Conservation (phyloP, 805 yeast genomes). For the Kodamaea hsintzibuensis region DNA sequence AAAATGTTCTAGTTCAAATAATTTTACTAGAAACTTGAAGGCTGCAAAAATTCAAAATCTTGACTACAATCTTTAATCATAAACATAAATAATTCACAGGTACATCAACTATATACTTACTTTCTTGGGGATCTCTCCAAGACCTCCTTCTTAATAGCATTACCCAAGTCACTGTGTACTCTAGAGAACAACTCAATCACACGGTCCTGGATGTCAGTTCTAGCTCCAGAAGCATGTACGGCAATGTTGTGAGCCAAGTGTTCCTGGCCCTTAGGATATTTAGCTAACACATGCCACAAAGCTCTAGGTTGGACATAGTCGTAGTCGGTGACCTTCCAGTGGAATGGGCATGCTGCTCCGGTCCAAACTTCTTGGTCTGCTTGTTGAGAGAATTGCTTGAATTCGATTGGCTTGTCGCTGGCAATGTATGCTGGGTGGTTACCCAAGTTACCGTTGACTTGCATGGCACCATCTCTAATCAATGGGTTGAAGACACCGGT, state of each 20-base stretch:
- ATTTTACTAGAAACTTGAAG: too few species aligned
- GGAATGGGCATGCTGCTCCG: constrained; percentile 82
- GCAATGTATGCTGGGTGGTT: constrained; percentile 72
- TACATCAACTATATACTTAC: constrained; percentile 15
- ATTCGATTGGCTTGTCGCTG: constrained; percentile 54
- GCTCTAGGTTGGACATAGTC: constrained; percentile 79
- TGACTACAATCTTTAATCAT: not conserved
- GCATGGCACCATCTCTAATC: constrained; percentile 81
- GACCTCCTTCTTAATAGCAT: constrained; percentile 63
- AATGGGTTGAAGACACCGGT: constrained; percentile 58
- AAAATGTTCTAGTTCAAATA: too few species aligned
- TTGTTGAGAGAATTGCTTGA: constrained; percentile 48
- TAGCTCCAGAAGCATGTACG: constrained; percentile 68
- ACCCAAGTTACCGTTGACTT: constrained; percentile 64
- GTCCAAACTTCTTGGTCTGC: constrained; percentile 78
- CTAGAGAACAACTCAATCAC: constrained; percentile 75
- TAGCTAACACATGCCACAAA: constrained; percentile 77
- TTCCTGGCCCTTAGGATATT: constrained; percentile 78
- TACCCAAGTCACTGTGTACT: constrained; percentile 70
- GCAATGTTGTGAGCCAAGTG: constrained; percentile 84
- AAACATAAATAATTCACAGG: constrained; percentile 9
- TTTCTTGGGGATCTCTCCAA: constrained; percentile 52
- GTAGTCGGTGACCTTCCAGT: constrained; percentile 75
- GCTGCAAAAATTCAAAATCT: not conserved
- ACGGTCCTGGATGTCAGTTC: constrained; percentile 72